phyloP scores from a whole-genome alignment of 192 early-diverging fungal species.

The Podila clonocystis region DNA sequence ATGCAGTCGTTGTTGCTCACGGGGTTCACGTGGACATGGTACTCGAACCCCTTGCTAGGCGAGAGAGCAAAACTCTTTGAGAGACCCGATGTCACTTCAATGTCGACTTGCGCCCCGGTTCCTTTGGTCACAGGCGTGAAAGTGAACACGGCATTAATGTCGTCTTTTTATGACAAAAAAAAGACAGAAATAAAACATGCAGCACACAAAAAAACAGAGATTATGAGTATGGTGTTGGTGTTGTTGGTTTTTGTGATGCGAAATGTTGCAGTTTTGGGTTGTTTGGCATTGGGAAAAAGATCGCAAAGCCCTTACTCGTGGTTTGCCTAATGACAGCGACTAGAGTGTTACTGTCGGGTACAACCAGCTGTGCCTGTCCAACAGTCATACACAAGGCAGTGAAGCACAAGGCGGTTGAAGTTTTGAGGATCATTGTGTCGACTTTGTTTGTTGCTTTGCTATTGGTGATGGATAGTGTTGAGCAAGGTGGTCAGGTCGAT shows the following conservation, averaged over 20 bases:
- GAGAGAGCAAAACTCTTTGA: neutral
- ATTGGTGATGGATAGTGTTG: no score
- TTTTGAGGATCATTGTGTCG: conserved; percentile 6
- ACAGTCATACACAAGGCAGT: conserved; percentile 5
- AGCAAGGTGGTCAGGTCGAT: no score
- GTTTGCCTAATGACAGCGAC: conserved; percentile 1
- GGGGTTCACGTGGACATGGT: conserved; percentile 22
- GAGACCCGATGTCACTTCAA: conserved; percentile 12
- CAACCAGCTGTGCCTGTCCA: conserved; percentile 1
- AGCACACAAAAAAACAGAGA: neutral
- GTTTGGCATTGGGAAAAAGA: neutral
- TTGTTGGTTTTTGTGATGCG: no score
- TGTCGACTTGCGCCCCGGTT: conserved; percentile 4
- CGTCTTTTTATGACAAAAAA: conserved; percentile 6
- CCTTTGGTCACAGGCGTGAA: conserved; percentile 11
- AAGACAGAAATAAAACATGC: neutral
- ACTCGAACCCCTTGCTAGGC: conserved; percentile 21
- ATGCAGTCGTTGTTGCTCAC: conserved; percentile 15
- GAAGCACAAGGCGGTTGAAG: neutral
- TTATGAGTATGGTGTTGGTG: neutral
- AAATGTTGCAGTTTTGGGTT: neutral
- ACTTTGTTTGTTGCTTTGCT: no score
- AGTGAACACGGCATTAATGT: conserved; percentile 20
- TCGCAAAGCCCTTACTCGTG: neutral
- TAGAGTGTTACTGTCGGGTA: conserved; percentile 5